phyloP scores from a whole-genome alignment of 1,284 basidiomycete species.

The Filobasidium uniguttulatum region DNA sequence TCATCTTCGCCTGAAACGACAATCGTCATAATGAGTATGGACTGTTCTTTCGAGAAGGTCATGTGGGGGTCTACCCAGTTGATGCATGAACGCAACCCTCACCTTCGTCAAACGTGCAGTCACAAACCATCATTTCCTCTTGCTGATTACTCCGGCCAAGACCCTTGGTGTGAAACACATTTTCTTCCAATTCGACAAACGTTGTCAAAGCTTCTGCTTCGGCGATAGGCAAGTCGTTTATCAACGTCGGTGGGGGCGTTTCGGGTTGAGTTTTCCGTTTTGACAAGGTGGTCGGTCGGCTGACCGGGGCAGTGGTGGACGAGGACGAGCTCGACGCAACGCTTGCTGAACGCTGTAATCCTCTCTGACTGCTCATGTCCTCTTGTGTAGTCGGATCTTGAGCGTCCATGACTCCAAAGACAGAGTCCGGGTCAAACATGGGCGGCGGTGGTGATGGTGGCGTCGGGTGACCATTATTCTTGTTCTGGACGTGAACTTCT shows the following conservation, averaged over 20 bases:
- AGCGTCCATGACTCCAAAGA: no score
- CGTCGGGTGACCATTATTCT: no score
- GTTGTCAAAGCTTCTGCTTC: slow-evolving; percentile 57
- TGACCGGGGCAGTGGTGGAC: no score
- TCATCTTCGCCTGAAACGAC: slow-evolving; percentile 40
- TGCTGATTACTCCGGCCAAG: slow-evolving; percentile 76
- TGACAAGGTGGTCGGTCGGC: not conserved
- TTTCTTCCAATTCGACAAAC: slow-evolving; percentile 60
- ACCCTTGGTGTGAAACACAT: slow-evolving; percentile 76
- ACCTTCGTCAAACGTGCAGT: slow-evolving; percentile 73
- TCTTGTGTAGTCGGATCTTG: no score
- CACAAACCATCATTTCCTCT: slow-evolving; percentile 84
- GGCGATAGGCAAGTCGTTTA: slow-evolving; percentile 61
- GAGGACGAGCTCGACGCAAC: no score
- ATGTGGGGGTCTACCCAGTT: not conserved
- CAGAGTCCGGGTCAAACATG: no score
- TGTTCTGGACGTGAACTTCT: no score
- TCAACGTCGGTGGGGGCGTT: slow-evolving; percentile 38
- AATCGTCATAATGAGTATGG: no score
- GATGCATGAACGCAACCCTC: slow-evolving; percentile 28
- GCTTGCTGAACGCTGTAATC: no score
- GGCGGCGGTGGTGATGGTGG: no score
- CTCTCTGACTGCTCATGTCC: no score
- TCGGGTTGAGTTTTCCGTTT: not conserved
- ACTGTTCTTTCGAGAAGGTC: no score